Base-by-base conservation (phyloP, 1,284 basidiomycete genomes). In the Neonothopanus nambi region DNA sequence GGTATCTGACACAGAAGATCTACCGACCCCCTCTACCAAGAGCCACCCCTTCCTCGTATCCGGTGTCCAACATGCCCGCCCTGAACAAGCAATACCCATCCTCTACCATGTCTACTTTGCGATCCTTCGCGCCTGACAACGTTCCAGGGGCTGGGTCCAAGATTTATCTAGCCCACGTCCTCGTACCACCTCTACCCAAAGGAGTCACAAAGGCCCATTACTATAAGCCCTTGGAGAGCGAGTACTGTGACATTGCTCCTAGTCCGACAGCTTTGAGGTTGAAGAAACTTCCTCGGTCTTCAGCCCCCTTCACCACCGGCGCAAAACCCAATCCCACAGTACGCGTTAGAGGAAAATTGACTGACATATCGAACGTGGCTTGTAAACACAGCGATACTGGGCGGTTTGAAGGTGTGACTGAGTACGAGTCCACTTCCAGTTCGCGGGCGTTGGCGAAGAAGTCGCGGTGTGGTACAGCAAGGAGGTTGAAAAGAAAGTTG, bases 141-240 rank as follows among this genome's bases (percentile, higher is more conserved):
- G 26, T 28, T 28, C 26, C 26, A 26, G 47, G 47, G 9, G 23
- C 36, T 5, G 47, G 47, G 17, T 41, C 48, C 12, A 11, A 11
- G 5, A 41, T 47, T 9, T 40, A 38, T 9, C 38, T 48, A 6
- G 30, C 52, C 9, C 30, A 43, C 21, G 37, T 53, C n/a, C 18
- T 9, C 5, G 20, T 30, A 13, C 52, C 52, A 11, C 39, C 38
- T 18, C 28, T 53, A 5, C 52, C 52, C 4, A 28, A 18, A 5
- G 52, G 48, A 21, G n/a, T 20, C 15, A 48, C 45, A 8, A 5
- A 30, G 2, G 52, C 52, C 3, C 21, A 42, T 17, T 53, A 48
- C 18, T 38, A 36, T 13, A 36, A 35, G 11, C 45, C 52, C 17
- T 26, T 28, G 8, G n/a, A 26, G 13, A 24, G 26, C 26, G 26